Evolutionary conservation across 2,329 filamentous ascomycete species (phyloP).

Genomic region (Sphaerostilbella broomeana): DNA sequence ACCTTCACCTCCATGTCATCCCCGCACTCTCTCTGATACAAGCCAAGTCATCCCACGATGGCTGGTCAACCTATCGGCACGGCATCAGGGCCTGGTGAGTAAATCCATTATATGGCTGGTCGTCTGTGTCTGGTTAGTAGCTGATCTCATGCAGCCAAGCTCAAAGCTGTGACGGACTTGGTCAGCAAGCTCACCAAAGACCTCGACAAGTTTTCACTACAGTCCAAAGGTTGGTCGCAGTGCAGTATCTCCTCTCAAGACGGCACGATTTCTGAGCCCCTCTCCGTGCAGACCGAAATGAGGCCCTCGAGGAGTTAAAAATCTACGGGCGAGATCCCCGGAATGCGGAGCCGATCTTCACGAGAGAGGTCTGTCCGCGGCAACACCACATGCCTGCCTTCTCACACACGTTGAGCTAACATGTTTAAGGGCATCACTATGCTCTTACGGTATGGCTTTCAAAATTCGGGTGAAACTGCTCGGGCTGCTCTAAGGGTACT

Average conservation of each 20-base stretch:
- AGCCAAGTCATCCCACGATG: slow-evolving; percentile 15
- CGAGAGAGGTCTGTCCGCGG: slow-evolving; percentile 53
- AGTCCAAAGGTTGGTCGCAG: slow-evolving; percentile 48
- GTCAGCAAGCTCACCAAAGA: slow-evolving; percentile 57
- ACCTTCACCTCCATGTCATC: neutral
- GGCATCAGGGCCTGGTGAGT: slow-evolving; percentile 38
- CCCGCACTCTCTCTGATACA: neutral
- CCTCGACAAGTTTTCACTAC: slow-evolving; percentile 51
- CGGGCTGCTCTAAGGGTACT: slow-evolving; percentile 75
- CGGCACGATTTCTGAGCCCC: neutral
- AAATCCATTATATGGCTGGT: neutral
- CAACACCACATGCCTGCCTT: neutral
- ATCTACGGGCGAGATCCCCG: slow-evolving; percentile 55
- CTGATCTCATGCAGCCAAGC: slow-evolving; percentile 48
- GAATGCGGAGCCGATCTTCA: slow-evolving; percentile 77
- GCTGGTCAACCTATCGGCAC: slow-evolving; percentile 22
- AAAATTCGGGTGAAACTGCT: slow-evolving; percentile 57
- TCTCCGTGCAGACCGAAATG: slow-evolving; percentile 50
- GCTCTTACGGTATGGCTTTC: slow-evolving; percentile 66
- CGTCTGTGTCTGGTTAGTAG: neutral
- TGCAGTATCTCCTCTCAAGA: slow-evolving; percentile 4
- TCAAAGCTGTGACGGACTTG: slow-evolving; percentile 59
- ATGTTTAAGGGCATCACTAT: slow-evolving; percentile 58
- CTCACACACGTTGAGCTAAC: neutral
- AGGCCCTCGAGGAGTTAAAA: slow-evolving; percentile 64